phyloP scores from a whole-genome alignment of 2,329 filamentous ascomycete genomes.

The Aspergillus cejpii region DNA sequence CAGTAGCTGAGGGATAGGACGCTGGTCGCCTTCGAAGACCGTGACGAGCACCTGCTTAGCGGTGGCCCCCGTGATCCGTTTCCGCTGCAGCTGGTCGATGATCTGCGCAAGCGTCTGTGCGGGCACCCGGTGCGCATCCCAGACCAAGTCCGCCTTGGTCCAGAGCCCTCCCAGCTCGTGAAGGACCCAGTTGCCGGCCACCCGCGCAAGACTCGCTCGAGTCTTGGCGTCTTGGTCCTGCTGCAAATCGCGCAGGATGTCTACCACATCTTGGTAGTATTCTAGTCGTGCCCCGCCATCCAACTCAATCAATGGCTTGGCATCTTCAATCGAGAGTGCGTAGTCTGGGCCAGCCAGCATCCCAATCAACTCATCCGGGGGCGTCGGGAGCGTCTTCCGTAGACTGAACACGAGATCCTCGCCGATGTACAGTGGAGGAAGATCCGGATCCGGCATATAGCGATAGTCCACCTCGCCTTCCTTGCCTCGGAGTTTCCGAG shows the following conservation, averaged over 20 bases:
- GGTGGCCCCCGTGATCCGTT: constrained; percentile 48
- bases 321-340: constrained; percentile 71
- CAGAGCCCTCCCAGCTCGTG: constrained; percentile 65
- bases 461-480: constrained; percentile 96
- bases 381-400: constrained; percentile 55
- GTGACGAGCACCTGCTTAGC: constrained; percentile 55
- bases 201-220: constrained; percentile 39
- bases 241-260: constrained; percentile 28
- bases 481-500: constrained; percentile 75
- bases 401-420: constrained; percentile 62
- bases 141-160: constrained; percentile 46
- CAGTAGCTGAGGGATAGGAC: constrained; percentile 49
- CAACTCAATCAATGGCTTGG: constrained; percentile 67
- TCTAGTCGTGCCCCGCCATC: constrained; percentile 74
- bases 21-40: constrained; percentile 48
- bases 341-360: constrained; percentile 56
- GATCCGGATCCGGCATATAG: constrained; percentile 96
- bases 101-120: constrained; percentile 42
- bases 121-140: constrained; percentile 37
- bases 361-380: constrained; percentile 65
- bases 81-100: constrained; percentile 39
- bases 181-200: constrained; percentile 62
- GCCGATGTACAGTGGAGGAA: constrained; percentile 71
- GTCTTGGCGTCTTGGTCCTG: constrained; percentile 22
- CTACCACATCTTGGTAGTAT: constrained; percentile 57